These are phyloP conservation scores for Silene conica DNA, from an alignment of 148 eudicot genomes.

Conservation along the genomic window DNA sequence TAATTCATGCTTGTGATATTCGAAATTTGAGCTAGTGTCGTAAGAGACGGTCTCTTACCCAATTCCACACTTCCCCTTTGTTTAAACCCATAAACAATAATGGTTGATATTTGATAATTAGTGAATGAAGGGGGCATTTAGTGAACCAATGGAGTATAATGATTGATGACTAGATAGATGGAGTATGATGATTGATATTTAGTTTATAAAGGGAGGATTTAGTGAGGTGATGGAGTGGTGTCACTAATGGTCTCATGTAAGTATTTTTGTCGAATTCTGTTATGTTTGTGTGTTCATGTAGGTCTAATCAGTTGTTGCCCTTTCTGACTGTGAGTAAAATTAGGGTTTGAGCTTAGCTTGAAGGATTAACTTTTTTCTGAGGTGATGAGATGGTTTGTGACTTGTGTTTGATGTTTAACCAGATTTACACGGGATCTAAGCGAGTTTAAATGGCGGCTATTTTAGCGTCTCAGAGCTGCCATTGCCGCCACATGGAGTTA, in stretches of 20 bases:
- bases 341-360: neutral
- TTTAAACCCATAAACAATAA: neutral
- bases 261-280: neutral
- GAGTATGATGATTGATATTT: neutral
- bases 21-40: neutral
- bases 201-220: neutral
- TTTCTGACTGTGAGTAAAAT: neutral
- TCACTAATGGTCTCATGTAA: neutral
- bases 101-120: neutral
- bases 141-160: neutral
- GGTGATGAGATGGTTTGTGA: neutral
- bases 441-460: constrained; percentile 66
- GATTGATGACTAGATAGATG: too few species aligned
- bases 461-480: constrained; percentile 68
- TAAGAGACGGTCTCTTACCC: neutral
- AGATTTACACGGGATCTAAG: constrained; percentile 24
- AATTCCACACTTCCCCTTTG: too few species aligned
- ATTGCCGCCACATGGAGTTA: constrained; percentile 46
- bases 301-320: neutral
- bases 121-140: neutral
- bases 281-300: neutral
- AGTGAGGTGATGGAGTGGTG: neutral
- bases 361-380: neutral
- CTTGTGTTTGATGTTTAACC: constrained; percentile 10
- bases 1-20: neutral